These are phyloP conservation scores for Barbarea vulgaris DNA, from an alignment of 345 rosid species.

Conservation along the genomic window DNA sequence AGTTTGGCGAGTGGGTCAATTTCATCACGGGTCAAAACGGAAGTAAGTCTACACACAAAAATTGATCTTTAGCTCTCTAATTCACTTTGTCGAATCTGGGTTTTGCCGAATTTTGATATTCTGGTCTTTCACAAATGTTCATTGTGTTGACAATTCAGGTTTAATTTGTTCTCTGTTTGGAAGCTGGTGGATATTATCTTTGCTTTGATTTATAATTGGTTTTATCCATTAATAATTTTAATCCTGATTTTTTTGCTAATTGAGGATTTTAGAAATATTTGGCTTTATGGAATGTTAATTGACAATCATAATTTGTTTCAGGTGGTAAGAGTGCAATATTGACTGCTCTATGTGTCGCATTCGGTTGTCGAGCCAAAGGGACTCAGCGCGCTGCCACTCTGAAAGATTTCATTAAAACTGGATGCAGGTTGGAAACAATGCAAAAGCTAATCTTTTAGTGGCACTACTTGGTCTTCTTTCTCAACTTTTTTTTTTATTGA, in stretches of 20 bases:
- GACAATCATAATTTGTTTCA: conserved; percentile 27
- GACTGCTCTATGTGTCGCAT: conserved; percentile 89
- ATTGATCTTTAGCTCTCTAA: background rate
- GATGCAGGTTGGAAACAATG: conserved; percentile 50
- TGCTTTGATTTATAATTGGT: conserved; percentile 2
- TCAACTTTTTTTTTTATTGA: background rate
- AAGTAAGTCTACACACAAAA: conserved; percentile 49
- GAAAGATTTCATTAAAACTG: conserved; percentile 86
- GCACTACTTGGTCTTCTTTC: background rate
- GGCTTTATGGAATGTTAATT: conserved; percentile 1
- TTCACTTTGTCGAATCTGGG: conserved; percentile 5
- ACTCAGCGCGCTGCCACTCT: conserved; percentile 82
- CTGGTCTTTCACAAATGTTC: background rate
- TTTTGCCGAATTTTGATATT: conserved; percentile 6
- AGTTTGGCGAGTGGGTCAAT: conserved; percentile 86
- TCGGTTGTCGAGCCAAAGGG: conserved; percentile 88
- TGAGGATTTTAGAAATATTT: background rate
- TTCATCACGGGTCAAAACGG: conserved; percentile 97
- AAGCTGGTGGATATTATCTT: background rate
- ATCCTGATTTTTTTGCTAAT: too few species aligned
- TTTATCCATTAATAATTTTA: background rate
- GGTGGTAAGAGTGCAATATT: conserved; percentile 96
- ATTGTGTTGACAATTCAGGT: background rate
- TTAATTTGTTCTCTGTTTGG: background rate
- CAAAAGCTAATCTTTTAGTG: background rate